A percentile compares a stretch with the other conserved stretches of the same genome.
Evolutionary conservation across 1,139 yeast genomes (phyloP).

Genomic region (Hemisphaericaspora xylanilytica): DNA sequence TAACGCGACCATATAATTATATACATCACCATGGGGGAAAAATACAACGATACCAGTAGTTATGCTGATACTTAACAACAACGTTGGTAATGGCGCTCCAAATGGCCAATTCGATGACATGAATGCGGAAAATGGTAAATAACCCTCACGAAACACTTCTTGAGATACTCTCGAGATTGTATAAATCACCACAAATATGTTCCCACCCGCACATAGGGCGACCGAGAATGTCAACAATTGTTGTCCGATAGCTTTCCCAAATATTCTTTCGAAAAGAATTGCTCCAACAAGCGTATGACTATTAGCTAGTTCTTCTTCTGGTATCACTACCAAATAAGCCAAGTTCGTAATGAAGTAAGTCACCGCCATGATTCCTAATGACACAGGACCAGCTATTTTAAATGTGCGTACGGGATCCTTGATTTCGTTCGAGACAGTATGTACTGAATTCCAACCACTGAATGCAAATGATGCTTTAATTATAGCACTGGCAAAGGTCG

Average conservation of each 20-base stretch:
- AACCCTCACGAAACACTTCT: constrained; percentile 64
- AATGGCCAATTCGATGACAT: constrained; percentile 59
- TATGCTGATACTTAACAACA: constrained; percentile 34
- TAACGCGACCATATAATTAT: constrained; percentile 68
- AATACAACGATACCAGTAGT: constrained; percentile 49
- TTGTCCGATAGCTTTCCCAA: constrained; percentile 52
- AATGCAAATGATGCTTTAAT: constrained; percentile 60
- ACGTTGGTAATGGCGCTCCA: constrained; percentile 55
- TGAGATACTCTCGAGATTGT: constrained; percentile 61
- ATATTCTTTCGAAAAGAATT: constrained; percentile 52
- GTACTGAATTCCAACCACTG: constrained; percentile 66
- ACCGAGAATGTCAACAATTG: constrained; percentile 54
- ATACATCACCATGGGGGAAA: constrained; percentile 78
- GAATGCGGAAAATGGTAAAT: constrained; percentile 48
- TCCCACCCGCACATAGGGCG: constrained; percentile 61
- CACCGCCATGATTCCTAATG: constrained; percentile 45
- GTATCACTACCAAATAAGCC: constrained; percentile 55
- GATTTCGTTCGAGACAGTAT: constrained; percentile 60
- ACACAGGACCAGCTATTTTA: constrained; percentile 59
- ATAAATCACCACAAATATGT: constrained; percentile 60
- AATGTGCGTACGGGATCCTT: constrained; percentile 57
- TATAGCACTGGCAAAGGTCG: constrained; percentile 55
- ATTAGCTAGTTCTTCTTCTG: constrained; percentile 49
- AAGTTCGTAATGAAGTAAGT: constrained; percentile 55
- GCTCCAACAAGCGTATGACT: constrained; percentile 63